These are phyloP conservation scores for Ganoderma lucidum DNA, from an alignment of 1,284 basidiomycete genomes.

Conservation along the genomic window DNA sequence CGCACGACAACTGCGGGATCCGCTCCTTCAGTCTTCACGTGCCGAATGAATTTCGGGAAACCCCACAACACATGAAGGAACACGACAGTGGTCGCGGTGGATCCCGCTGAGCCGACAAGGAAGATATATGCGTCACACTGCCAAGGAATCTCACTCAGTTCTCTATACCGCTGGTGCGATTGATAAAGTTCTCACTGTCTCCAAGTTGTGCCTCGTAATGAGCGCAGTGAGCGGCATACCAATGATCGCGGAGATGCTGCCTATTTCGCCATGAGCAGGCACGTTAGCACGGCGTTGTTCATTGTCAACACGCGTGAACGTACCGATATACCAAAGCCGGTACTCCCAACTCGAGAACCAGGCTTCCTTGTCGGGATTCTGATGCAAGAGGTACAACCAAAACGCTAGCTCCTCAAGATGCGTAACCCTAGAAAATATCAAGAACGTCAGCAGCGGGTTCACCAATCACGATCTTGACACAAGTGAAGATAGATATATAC, in stretches of 20 bases:
- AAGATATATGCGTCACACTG: conserved; percentile 77
- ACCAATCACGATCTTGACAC: background rate
- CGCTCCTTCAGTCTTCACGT: conserved; percentile 74
- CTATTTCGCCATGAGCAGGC: conserved; percentile 43
- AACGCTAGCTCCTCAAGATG: conserved; percentile 85
- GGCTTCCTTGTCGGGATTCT: conserved; percentile 67
- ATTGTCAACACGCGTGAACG: conserved; percentile 29
- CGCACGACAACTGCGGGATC: conserved; percentile 74
- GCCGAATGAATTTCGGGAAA: conserved; percentile 72
- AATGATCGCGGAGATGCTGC: conserved; percentile 64
- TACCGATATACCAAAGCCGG: conserved; percentile 48
- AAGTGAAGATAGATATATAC: background rate
- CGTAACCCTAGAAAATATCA: conserved; percentile 61
- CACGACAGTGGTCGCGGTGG: conserved; percentile 66
- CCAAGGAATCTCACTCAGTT: background rate
- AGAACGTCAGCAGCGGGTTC: background rate
- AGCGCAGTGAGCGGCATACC: conserved; percentile 75
- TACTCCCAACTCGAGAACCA: conserved; percentile 66
- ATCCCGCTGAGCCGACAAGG: conserved; percentile 68
- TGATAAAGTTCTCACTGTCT: conserved; percentile 50
- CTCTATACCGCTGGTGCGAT: background rate
- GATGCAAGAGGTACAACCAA: conserved; percentile 79
- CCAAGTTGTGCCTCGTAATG: conserved; percentile 59
- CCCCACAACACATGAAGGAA: conserved; percentile 72
- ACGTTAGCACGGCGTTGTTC: background rate